Evolutionary conservation across 768 basidiomycete species (phyloP).

Genomic region (Calocera viscosa): DNA sequence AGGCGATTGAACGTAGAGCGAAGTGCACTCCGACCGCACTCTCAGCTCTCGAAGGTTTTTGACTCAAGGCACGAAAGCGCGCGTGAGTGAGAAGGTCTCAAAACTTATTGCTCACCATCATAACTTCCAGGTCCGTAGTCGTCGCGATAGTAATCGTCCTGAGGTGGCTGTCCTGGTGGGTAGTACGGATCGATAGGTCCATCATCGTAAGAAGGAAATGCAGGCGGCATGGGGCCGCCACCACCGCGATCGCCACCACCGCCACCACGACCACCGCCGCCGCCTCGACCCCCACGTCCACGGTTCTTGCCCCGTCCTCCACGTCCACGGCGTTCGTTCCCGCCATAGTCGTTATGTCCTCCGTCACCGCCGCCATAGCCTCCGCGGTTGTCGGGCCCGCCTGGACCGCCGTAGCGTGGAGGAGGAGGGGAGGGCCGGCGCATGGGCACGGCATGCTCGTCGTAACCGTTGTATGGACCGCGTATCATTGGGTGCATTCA

Average conservation of each 20-base stretch:
- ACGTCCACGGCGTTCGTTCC: slow-evolving; percentile 31
- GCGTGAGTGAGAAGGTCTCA: slow-evolving; percentile 33
- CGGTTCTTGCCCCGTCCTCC: slow-evolving; percentile 39
- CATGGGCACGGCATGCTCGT: slow-evolving; percentile 31
- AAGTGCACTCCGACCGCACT: neutral
- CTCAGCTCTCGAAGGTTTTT: neutral
- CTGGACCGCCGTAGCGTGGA: slow-evolving; percentile 23
- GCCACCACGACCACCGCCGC: slow-evolving; percentile 39
- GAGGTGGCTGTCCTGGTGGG: slow-evolving; percentile 11
- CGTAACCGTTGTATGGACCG: slow-evolving; percentile 73
- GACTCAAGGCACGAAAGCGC: neutral
- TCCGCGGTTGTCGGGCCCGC: neutral
- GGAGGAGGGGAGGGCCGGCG: slow-evolving; percentile 54
- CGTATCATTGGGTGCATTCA: slow-evolving; percentile 28
- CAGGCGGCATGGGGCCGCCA: too few relatives aligned
- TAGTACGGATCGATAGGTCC: slow-evolving; percentile 8
- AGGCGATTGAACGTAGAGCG: neutral
- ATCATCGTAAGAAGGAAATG: slow-evolving; percentile 30
- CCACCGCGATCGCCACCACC: slow-evolving; percentile 40
- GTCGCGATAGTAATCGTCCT: slow-evolving; percentile 48
- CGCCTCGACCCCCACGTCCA: slow-evolving; percentile 30
- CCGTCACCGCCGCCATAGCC: slow-evolving; percentile 47
- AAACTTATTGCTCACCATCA: slow-evolving; percentile 61
- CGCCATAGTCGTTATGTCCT: slow-evolving; percentile 41
- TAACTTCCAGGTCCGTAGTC: slow-evolving; percentile 50